Percentiles rank a stretch among this genome's conserved stretches.
Conservation (phyloP, 306 rosid genomes). For the Mimosa pudica region DNA sequence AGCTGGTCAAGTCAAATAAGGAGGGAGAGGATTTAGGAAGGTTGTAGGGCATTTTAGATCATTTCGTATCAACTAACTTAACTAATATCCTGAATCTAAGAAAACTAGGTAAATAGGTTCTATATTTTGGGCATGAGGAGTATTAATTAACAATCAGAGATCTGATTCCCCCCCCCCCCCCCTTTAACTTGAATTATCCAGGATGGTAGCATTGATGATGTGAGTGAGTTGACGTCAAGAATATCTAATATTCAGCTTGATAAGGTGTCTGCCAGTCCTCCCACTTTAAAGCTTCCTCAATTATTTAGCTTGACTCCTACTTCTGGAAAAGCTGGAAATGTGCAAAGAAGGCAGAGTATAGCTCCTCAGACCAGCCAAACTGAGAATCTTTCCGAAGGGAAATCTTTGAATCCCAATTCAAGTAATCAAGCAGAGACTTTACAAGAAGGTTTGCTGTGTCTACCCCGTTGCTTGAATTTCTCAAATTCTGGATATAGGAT, state of each 20-base stretch:
- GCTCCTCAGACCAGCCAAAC: conserved; percentile 69
- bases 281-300: conserved; percentile 96
- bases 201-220: conserved; percentile 75
- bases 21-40: too few relatives aligned
- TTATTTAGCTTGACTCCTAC: conserved; percentile 87
- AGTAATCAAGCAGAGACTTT: conserved; percentile 57
- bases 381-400: conserved; percentile 66
- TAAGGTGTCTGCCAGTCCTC: conserved; percentile 80
- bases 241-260: conserved; percentile 77
- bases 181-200: conserved; percentile 39
- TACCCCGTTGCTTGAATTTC: conserved; percentile 18
- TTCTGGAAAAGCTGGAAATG: conserved; percentile 83
- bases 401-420: conserved; percentile 61
- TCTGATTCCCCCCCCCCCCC: background rate
- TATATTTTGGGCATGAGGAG: too few relatives aligned
- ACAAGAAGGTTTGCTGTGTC: conserved; percentile 65
- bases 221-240: conserved; percentile 74
- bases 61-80: too few relatives aligned
- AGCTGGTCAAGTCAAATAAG: too few relatives aligned
- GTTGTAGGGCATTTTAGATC: too few relatives aligned
- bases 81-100: too few relatives aligned
- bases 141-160: conserved; percentile 19
- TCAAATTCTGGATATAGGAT: background rate
- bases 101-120: too few relatives aligned
- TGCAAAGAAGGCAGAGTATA: conserved; percentile 65